Evolutionary conservation across 495 filamentous ascomycete species (phyloP), one percentile per base, ranked within the genome.

Genomic region (Penicillium paradoxum): DNA sequence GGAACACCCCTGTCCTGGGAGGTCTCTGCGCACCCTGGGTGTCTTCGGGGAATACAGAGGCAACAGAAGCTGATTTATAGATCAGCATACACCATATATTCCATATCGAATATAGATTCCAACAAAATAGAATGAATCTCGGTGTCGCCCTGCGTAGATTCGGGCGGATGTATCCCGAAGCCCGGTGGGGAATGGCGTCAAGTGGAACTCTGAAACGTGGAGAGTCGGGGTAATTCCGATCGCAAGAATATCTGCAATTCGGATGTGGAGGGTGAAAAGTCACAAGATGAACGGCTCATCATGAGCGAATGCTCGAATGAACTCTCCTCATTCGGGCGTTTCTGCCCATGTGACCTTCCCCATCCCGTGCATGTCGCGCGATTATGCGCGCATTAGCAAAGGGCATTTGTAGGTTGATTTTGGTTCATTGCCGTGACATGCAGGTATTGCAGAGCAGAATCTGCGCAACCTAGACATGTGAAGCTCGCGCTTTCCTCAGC

Each of bases 1-100:
- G 55, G 60, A 64, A 62, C 2, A 27, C 15, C 24, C 27, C 30
- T 10, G 14, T 5, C 44, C 27, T 19, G 6, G n/a, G n/a, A n/a
- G n/a, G n/a, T n/a, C n/a, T n/a, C n/a, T n/a, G n/a, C n/a, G n/a
- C n/a, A n/a, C n/a, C n/a, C 7, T 27, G 24, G 3, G 24, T 27
- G 24, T 27, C 24, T 7, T 7, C 24, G 3, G 7, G 24, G 24
- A 3, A 7, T 27, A 27, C 24, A 27, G 7, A 7, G n/a, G n/a
- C n/a, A n/a, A n/a, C n/a, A n/a, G n/a, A n/a, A n/a, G n/a, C n/a
- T n/a, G n/a, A n/a, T n/a, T n/a, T n/a, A n/a, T n/a, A n/a, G n/a
- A n/a, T n/a, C n/a, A n/a, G n/a, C n/a, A n/a, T n/a, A n/a, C n/a
- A n/a, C n/a, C n/a, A n/a, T n/a, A n/a, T 7, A 27, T 27, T 3